Base-by-base conservation (phyloP, 2,329 filamentous ascomycete genomes). In the Colletotrichum lupini region DNA sequence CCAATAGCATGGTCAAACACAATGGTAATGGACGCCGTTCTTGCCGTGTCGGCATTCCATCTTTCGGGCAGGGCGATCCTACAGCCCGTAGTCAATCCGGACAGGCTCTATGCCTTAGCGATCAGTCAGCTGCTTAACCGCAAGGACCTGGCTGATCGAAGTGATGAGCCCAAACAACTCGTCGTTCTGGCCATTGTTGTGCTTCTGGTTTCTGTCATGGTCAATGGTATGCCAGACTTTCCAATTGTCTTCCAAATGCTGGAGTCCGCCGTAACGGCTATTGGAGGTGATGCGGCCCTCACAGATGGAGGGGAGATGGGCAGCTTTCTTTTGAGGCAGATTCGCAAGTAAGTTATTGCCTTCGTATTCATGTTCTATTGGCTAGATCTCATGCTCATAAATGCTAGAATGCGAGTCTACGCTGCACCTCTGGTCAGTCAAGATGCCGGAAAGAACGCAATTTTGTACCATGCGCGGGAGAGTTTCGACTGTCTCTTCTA, bases 221-320 rank as follows among this genome's bases (percentile, higher is more conserved):
- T 81, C 0, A 79, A 76, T 0, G 80, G 79, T 0, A 74, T 72
- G 0, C 76, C 76, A 0, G 79, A 81, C 28, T 81, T 80, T 28
- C 78, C 79, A 0, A 74, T 76, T 0, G 62, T 81, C 0, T 72
- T 79, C 2, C 68, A 76, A 0, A 79, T 81, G 76, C 61, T 80
- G 0, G 77, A 80, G 26, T 78, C 78, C 1, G 79, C 78, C 0
- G 28, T 81, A 5, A 56, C 76, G 8, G 79, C 76, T 0, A 76
- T 81, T 1, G 79, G 79, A 0, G 79, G 79, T 6, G 57, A 61
- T 26, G 11, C 55, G 5, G 19, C 60, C 7, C 4, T 71, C 1
- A 52, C 49, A 6, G 30, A 52, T 3, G 57, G 63, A 4, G 35
- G 46, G 7, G 57, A 61, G 24, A 52, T 67, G n/a, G 57, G 68